phyloP scores from a whole-genome alignment of 306 rosid species.

The Arachis stenosperma region DNA sequence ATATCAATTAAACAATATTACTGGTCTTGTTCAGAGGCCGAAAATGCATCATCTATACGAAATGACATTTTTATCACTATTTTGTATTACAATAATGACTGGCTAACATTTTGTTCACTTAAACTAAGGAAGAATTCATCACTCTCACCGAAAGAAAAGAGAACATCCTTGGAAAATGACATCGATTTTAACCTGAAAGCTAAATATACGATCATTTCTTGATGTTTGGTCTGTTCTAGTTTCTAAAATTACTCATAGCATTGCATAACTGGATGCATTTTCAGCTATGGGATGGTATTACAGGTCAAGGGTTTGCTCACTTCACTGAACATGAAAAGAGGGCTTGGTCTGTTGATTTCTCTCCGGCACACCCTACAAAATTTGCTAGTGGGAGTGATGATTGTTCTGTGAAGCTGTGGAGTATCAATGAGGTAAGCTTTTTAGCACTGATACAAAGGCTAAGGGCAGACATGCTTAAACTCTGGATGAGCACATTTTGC shows the following conservation, averaged over 20 bases:
- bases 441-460: neutral
- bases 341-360: slow-evolving; percentile 90
- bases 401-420: slow-evolving; percentile 80
- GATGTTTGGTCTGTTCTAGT: neutral
- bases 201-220: neutral
- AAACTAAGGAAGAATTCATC: neutral
- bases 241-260: slow-evolving; percentile 31
- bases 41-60: slow-evolving; percentile 17
- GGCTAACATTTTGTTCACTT: slow-evolving; percentile 15
- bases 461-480: neutral
- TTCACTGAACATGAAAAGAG: slow-evolving; percentile 66
- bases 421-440: slow-evolving; percentile 65
- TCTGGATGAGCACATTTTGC: neutral
- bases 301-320: slow-evolving; percentile 66
- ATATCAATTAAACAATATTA: slow-evolving; percentile 1
- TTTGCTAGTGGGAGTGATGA: slow-evolving; percentile 89
- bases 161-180: neutral
- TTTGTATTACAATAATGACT: neutral
- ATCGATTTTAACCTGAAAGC: neutral
- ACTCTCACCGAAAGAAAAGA: neutral
- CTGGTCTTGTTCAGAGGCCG: neutral
- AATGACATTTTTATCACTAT: neutral
- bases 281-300: slow-evolving; percentile 86
- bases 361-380: slow-evolving; percentile 68
- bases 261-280: slow-evolving; percentile 41